These are phyloP conservation scores for Ascochyta fabae DNA, from an alignment of 2,329 filamentous ascomycete species.

Conservation along the genomic window DNA sequence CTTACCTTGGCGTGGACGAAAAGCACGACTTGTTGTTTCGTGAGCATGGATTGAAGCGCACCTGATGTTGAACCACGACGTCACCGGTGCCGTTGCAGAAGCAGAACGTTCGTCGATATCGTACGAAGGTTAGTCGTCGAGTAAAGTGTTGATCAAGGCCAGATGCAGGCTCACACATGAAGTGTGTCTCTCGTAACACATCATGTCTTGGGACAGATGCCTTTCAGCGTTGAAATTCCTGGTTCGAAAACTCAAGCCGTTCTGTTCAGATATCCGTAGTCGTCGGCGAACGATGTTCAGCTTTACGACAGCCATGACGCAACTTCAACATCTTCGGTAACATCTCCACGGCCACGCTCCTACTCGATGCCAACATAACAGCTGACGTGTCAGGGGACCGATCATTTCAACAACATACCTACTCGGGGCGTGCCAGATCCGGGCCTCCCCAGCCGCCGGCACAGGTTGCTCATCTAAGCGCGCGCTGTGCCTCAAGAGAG, in stretches of 20 bases:
- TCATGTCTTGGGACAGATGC: not conserved
- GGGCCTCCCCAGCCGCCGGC: constrained; percentile 13
- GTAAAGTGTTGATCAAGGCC: not conserved
- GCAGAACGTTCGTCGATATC: not conserved
- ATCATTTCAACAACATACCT: not conserved
- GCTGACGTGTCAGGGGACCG: constrained; percentile 11
- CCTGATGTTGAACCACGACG: not conserved
- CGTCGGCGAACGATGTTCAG: not conserved
- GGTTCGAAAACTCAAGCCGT: not conserved
- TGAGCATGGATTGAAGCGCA: not conserved
- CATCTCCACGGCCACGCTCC: not conserved
- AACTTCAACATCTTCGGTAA: not conserved
- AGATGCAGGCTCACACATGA: not conserved
- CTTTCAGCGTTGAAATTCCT: not conserved
- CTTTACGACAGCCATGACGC: not conserved
- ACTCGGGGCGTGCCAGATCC: constrained; percentile 12
- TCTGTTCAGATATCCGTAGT: not conserved
- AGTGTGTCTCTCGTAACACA: not conserved
- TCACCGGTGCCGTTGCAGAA: not conserved
- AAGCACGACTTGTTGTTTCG: not conserved
- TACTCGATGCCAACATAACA: constrained; percentile 4
- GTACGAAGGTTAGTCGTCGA: not conserved
- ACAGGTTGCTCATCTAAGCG: constrained; percentile 19
- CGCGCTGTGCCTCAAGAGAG: constrained; percentile 11
- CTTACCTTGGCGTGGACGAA: not conserved